Evolutionary conservation across 352 stramenopile species (phyloP), one percentile per base, ranked within the genome.

Genomic region (Globisporangium carolinianum): DNA sequence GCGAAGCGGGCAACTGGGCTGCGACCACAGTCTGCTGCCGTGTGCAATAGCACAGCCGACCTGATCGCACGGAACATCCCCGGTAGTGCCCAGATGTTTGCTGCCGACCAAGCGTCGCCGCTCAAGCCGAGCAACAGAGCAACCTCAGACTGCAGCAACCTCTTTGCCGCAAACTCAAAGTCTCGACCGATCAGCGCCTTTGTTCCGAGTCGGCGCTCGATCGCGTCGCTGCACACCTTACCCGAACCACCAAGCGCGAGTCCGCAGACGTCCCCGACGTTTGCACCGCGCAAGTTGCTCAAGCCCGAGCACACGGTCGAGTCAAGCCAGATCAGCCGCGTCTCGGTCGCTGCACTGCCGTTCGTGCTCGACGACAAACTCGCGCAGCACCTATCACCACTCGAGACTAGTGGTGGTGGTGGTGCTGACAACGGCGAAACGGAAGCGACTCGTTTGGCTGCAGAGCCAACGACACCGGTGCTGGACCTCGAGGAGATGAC

Each of bases 401-500:
- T n/a, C n/a, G n/a, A n/a, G n/a, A n/a, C n/a, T n/a, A n/a, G n/a
- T n/a, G n/a, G n/a, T n/a, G n/a, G n/a, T n/a, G n/a, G n/a, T n/a
- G n/a, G n/a, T n/a, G n/a, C n/a, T n/a, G n/a, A n/a, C n/a, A n/a
- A n/a, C n/a, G n/a, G 49, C 1, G 35, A 71, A 9, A 49, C 67
- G 24, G 53, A 63, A 15, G 55, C 57, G 35, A 63, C 24, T 35
- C 36, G 46, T 10, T 1, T 43, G 46, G 4, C 17, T n/a, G 18
- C 41, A 57, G 5, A 24, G 50, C 46, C 24, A 6, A 43, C 57
- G 2, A 49, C 51, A 3, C 64, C 65, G 0, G 63, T 42, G 12
- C 48, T 82, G 6, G 61, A 74, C 11, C 64, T 84, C 0, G 76
- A 87, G 41, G 72, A 82, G 51, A 87, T 87, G 76, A 87, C 58